phyloP scores from a whole-genome alignment of 306 rosid species.

The Pterocarpus santalinus region DNA sequence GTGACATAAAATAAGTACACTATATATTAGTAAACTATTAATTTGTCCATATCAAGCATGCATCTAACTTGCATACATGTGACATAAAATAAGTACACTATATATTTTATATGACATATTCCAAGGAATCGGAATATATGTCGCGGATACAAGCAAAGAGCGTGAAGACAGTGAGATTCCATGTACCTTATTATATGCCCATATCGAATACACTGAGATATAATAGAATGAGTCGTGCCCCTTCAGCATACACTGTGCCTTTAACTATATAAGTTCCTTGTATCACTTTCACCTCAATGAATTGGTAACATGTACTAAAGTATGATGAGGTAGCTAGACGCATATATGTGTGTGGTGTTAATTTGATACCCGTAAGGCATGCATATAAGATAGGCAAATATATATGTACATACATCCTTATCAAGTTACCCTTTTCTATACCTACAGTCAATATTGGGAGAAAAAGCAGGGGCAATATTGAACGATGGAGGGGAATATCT shows the following conservation, averaged over 20 bases:
- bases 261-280: neutral
- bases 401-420: neutral
- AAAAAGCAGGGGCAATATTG: conserved; percentile 23
- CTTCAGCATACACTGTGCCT: neutral
- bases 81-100: neutral
- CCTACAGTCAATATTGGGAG: neutral
- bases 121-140: conserved; percentile 35
- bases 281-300: neutral
- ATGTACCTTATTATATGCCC: neutral
- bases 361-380: neutral
- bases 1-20: conserved; percentile 17
- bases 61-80: conserved; percentile 6
- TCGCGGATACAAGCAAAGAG: neutral
- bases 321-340: neutral
- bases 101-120: conserved; percentile 25
- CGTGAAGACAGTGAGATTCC: conserved; percentile 42
- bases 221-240: neutral
- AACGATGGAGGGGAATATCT: too few species aligned
- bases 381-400: neutral
- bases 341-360: neutral
- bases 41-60: conserved; percentile 50
- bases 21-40: neutral
- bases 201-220: neutral
- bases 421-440: neutral
- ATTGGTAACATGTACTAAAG: neutral